Evolutionary conservation across 2,329 filamentous ascomycete genomes (phyloP), one percentile per base, ranked within the genome.

Genomic region (Sordariomycetes sp.): DNA sequence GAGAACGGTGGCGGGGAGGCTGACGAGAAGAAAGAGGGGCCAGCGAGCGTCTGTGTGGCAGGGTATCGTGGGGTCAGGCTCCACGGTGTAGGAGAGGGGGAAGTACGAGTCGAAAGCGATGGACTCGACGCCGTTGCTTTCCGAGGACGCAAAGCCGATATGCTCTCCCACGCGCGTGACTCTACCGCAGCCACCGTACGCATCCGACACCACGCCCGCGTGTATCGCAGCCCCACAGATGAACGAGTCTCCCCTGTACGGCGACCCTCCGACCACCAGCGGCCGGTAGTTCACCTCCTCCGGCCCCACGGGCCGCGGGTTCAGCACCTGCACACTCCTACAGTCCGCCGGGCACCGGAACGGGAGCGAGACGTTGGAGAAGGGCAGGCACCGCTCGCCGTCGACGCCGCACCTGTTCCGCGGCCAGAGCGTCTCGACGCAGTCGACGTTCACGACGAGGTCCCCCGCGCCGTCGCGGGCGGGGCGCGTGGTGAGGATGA

Each of bases 161-260:
- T 80, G 78, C 55, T 82, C 76, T 12, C 86, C 86, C 20, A 81
- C 74, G 32, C 86, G 73, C 36, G 76, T 74, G 34, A 87, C 75
- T 1, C 89, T 84, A 56, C 87, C 88, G 63, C 88, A 92, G 2
- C 88, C 88, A 36, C 88, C 88, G 36, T 76, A 74, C 0, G 74
- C 70, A 62, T 89, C 79, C 55, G 76, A 78, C 61, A 90, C 79
- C 60, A 87, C 77, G 10, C 87, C 87, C 1, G 86, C 81, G 65
- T 91, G 88, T 57, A 90, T 86, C 20, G 87, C 88, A 4, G 87
- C 80, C 60, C 81, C 81, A 65, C 88, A 92, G 58, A 92, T 81
- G 69, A 89, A 89, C 22, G 86, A 90, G 70, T 92, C 88, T 20
- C 80, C 83, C 28, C 86, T 81, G 65, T 89, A 90, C 12, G 55